These are phyloP conservation scores for Globisporangium splendens DNA, from an alignment of 352 stramenopile species.

Conservation along the genomic window DNA sequence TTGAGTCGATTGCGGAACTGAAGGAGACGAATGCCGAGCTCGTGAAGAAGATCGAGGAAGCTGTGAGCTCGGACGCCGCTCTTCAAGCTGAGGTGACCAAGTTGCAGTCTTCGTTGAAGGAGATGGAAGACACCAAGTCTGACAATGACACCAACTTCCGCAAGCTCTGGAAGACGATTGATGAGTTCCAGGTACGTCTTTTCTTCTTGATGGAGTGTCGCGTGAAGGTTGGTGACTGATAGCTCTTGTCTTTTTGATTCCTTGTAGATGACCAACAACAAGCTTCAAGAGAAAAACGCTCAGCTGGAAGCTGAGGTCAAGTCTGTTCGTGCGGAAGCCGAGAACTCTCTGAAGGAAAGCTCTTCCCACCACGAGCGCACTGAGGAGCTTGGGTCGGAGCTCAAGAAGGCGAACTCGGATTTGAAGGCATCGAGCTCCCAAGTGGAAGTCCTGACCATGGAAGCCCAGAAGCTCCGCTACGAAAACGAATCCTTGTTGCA, in stretches of 20 bases:
- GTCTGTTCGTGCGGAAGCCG: conserved; percentile 31
- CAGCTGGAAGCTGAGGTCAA: conserved; percentile 40
- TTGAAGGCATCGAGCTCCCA: conserved; percentile 10
- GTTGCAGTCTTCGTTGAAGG: conserved; percentile 21
- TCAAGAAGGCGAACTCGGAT: conserved; percentile 21
- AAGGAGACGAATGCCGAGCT: conserved; percentile 24
- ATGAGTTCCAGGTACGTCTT: conserved; percentile 32
- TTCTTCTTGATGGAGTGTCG: background rate
- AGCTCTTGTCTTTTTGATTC: background rate
- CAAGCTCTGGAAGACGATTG: conserved; percentile 52
- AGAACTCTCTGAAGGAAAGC: conserved; percentile 33
- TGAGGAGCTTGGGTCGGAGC: conserved; percentile 22
- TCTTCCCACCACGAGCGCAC: conserved; percentile 28
- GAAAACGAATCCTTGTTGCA: conserved; percentile 12
- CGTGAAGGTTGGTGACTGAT: background rate
- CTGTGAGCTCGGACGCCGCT: conserved; percentile 12
- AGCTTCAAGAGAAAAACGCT: conserved; percentile 40
- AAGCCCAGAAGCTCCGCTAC: conserved; percentile 6
- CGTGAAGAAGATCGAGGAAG: conserved; percentile 24
- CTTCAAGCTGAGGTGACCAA: conserved; percentile 18
- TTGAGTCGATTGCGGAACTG: conserved; percentile 14
- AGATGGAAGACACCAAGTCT: conserved; percentile 36
- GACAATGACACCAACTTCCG: conserved; percentile 43
- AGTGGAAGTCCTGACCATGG: conserved; percentile 4
- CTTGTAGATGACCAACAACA: conserved; percentile 32